These are phyloP conservation scores for Citrullus amarus DNA, from an alignment of 306 rosid genomes.

Conservation along the genomic window DNA sequence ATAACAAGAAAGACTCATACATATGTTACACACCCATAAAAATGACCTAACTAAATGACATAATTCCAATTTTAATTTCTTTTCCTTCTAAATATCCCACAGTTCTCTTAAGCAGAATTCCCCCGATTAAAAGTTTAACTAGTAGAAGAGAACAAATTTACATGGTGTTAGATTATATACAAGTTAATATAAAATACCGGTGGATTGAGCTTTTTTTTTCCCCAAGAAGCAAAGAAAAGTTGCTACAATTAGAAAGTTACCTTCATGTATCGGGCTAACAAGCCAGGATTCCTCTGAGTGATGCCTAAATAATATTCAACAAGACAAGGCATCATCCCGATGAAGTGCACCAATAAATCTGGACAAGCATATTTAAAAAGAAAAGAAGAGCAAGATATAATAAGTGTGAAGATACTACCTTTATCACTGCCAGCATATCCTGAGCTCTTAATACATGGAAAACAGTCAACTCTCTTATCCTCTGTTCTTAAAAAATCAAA, in stretches of 20 bases:
- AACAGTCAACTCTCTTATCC: slow-evolving; percentile 88
- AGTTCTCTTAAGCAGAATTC: neutral
- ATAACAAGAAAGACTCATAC: neutral
- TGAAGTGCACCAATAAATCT: neutral
- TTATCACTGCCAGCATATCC: slow-evolving; percentile 41
- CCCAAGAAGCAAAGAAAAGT: neutral
- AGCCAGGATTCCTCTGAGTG: slow-evolving; percentile 54
- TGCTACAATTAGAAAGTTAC: slow-evolving; percentile 26
- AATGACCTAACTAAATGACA: neutral
- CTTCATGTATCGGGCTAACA: slow-evolving; percentile 85
- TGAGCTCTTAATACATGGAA: slow-evolving; percentile 69
- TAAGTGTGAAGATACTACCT: slow-evolving; percentile 33
- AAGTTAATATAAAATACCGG: neutral
- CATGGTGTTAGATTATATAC: neutral
- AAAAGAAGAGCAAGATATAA: neutral
- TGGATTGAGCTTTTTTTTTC: neutral
- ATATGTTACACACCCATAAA: neutral
- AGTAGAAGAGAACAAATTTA: neutral
- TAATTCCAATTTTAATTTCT: neutral
- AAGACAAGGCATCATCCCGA: neutral
- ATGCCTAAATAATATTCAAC: slow-evolving; percentile 32
- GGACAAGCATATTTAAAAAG: neutral
- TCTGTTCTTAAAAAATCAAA: slow-evolving; percentile 75
- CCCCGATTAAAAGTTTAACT: no score
- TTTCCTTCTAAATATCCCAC: neutral